Evolutionary conservation across 1,139 yeast genomes (phyloP).

Genomic region (Candida tropicalis): DNA sequence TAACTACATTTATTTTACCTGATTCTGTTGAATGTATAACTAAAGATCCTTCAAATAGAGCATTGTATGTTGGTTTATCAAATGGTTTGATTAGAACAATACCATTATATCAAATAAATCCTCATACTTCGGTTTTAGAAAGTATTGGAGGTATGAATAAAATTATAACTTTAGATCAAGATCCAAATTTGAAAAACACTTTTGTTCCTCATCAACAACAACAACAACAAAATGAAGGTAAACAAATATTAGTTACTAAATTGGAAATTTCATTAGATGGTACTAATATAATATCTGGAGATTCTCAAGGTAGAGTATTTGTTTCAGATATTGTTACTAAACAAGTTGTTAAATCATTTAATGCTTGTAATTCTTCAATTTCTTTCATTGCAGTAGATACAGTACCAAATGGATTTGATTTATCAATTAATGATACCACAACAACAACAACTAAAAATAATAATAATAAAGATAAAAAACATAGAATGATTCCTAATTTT

Average conservation of each 20-base stretch:
- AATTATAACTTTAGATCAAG: conserved; percentile 53
- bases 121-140: conserved; percentile 47
- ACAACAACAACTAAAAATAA: not conserved
- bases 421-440: too few species aligned
- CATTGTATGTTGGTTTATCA: conserved; percentile 67
- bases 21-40: conserved; percentile 59
- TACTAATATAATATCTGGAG: conserved; percentile 73
- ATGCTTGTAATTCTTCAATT: conserved; percentile 50
- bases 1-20: conserved; percentile 74
- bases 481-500: conserved; percentile 52
- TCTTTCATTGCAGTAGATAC: conserved; percentile 26
- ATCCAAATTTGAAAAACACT: conserved; percentile 52
- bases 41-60: conserved; percentile 82
- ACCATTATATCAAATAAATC: conserved; percentile 54
- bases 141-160: conserved; percentile 59
- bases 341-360: conserved; percentile 71
- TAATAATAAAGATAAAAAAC: conserved; percentile 37
- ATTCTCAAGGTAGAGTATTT: conserved; percentile 64
- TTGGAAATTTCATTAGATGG: conserved; percentile 76
- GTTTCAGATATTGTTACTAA: conserved; percentile 75
- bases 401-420: conserved; percentile 18
- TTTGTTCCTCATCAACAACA: conserved; percentile 58
- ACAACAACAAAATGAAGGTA: conserved; percentile 10
- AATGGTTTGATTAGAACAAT: conserved; percentile 65
- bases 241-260: conserved; percentile 43